Conservation (phyloP, 768 basidiomycete genomes). For the Lactarius hatsudake region DNA sequence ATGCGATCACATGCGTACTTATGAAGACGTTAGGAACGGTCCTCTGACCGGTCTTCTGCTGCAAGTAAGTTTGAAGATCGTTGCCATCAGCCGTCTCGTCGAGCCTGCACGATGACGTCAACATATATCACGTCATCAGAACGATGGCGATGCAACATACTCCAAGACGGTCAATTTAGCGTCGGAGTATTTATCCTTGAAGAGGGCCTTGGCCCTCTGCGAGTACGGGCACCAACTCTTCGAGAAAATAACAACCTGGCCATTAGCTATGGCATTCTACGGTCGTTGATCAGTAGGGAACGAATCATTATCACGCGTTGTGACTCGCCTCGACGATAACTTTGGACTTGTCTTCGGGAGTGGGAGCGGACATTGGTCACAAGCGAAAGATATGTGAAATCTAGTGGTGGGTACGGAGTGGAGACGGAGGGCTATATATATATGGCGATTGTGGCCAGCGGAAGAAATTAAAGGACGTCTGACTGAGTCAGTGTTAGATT, state of each 20-base stretch:
- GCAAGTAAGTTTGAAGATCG: slow-evolving; percentile 65
- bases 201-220: slow-evolving; percentile 38
- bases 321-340: slow-evolving; percentile 19
- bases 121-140: neutral
- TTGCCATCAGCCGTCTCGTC: slow-evolving; percentile 54
- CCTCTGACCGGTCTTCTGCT: slow-evolving; percentile 59
- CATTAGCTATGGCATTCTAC: slow-evolving; percentile 35
- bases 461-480: slow-evolving; percentile 5
- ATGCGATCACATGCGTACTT: slow-evolving; percentile 39
- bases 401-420: neutral
- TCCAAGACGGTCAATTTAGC: slow-evolving; percentile 34
- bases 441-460: neutral
- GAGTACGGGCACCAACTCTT: slow-evolving; percentile 43
- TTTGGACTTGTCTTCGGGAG: neutral
- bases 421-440: slow-evolving; percentile 1
- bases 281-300: neutral
- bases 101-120: slow-evolving; percentile 40
- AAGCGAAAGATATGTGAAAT: neutral
- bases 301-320: neutral
- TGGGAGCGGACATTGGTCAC: slow-evolving; percentile 12
- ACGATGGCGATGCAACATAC: slow-evolving; percentile 28
- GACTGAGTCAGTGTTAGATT: too few relatives aligned
- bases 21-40: slow-evolving; percentile 80
- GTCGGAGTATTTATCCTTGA: slow-evolving; percentile 33
- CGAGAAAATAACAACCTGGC: slow-evolving; percentile 40